phyloP scores from a whole-genome alignment of 2,329 filamentous ascomycete genomes.

The Colletotrichum agaves region DNA sequence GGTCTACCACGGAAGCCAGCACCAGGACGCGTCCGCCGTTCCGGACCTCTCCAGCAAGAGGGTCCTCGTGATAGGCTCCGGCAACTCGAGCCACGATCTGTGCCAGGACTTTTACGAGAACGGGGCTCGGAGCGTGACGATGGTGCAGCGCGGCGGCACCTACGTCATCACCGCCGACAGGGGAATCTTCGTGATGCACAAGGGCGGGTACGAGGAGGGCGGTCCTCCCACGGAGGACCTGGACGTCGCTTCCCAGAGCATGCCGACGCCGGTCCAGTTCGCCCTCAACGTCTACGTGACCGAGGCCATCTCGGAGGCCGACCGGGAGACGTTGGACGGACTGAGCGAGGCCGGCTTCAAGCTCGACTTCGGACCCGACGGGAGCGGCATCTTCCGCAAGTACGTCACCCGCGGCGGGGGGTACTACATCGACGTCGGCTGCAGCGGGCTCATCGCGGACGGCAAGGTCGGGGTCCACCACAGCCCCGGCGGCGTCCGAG shows the following conservation, averaged over 20 bases:
- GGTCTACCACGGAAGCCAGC: constrained; percentile 64
- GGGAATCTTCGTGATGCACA: constrained; percentile 63
- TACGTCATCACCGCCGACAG: constrained; percentile 69
- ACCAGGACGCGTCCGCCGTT: constrained; percentile 36
- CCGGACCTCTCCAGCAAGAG: constrained; percentile 62
- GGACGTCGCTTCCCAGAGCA: constrained; percentile 68
- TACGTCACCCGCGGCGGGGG: constrained; percentile 75
- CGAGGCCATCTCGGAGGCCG: constrained; percentile 50
- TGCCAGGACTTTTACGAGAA: constrained; percentile 74
- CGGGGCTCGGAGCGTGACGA: constrained; percentile 71
- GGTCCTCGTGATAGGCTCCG: constrained; percentile 73
- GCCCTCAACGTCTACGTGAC: constrained; percentile 67
- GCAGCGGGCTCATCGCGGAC: constrained; percentile 68
- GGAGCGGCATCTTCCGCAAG: constrained; percentile 67
- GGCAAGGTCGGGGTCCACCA: constrained; percentile 73
- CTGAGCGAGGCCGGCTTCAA: constrained; percentile 70
- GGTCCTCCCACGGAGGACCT: constrained; percentile 73
- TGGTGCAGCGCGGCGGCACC: constrained; percentile 75
- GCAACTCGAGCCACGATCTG: constrained; percentile 77
- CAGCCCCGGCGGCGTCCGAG: constrained; percentile 61
- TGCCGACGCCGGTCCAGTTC: constrained; percentile 62
- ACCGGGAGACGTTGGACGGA: constrained; percentile 52
- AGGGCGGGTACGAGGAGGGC: constrained; percentile 60
- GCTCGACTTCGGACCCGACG: constrained; percentile 67
- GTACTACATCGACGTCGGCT: constrained; percentile 78